A percentile compares a stretch with the other conserved stretches of the same genome.
Conservation (phyloP, 257 asterid species). For the Solanum ossicruentum region DNA sequence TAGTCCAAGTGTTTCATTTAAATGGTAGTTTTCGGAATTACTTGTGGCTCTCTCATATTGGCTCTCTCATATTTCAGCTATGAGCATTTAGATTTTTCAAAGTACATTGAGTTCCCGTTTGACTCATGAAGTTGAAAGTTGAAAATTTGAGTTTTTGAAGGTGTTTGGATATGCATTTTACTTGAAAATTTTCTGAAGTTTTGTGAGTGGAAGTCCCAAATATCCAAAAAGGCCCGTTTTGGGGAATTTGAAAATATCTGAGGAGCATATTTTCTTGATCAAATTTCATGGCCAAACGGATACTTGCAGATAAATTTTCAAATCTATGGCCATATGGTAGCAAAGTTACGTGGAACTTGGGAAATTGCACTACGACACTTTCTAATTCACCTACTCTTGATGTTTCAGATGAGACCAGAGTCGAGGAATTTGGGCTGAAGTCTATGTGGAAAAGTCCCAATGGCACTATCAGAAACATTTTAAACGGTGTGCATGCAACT, state of each 20-base stretch:
- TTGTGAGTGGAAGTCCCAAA: background rate
- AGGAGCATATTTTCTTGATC: background rate
- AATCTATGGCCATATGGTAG: background rate
- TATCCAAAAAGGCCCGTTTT: background rate
- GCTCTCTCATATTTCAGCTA: background rate
- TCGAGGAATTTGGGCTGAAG: constrained; percentile 77
- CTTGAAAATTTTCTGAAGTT: background rate
- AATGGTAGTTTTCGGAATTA: background rate
- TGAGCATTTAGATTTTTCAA: background rate
- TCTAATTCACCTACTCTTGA: background rate
- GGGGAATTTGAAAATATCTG: background rate
- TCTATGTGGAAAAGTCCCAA: constrained; percentile 92
- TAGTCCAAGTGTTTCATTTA: background rate
- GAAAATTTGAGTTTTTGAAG: background rate
- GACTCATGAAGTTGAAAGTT: background rate
- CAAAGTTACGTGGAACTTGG: background rate
- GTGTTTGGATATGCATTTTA: background rate
- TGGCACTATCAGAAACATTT: constrained; percentile 85
- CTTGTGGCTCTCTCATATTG: background rate
- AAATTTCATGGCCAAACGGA: background rate
- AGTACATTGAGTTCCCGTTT: background rate
- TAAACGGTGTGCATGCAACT: constrained; percentile 42
- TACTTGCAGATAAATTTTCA: background rate
- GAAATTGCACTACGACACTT: background rate
- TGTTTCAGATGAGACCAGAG: constrained; percentile 73